A percentile compares a stretch with the other conserved stretches of the same genome.
Conservation (phyloP, 805 yeast species). For the Tetrapisispora namnaoensis region DNA sequence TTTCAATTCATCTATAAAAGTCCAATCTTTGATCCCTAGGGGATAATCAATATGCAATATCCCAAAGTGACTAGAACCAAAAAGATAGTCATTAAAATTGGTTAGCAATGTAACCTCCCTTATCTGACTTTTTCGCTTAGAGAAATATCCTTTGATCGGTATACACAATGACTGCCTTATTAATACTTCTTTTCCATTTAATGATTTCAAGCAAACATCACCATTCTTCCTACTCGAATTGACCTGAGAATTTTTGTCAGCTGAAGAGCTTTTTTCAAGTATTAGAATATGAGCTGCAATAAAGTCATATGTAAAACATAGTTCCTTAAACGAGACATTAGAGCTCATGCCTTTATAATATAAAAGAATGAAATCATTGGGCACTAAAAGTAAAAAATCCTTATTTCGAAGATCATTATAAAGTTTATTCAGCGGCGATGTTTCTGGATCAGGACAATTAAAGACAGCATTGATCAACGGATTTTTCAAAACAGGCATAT, state of each 20-base stretch:
- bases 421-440: slow-evolving; percentile 39
- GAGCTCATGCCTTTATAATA: slow-evolving; percentile 33
- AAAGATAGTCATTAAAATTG: slow-evolving; percentile 51
- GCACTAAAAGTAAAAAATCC: slow-evolving; percentile 54
- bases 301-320: slow-evolving; percentile 52
- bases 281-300: slow-evolving; percentile 52
- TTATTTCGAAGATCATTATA: slow-evolving; percentile 39
- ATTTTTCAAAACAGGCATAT: slow-evolving; percentile 47
- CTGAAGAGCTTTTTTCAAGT: slow-evolving; percentile 18
- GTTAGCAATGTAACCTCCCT: slow-evolving; percentile 38
- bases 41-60: slow-evolving; percentile 50
- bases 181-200: slow-evolving; percentile 46
- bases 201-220: slow-evolving; percentile 35
- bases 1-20: slow-evolving; percentile 10
- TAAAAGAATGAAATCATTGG: slow-evolving; percentile 41
- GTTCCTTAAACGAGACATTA: slow-evolving; percentile 35
- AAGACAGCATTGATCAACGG: slow-evolving; percentile 58
- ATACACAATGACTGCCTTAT: slow-evolving; percentile 25
- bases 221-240: background rate
- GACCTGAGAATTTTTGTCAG: background rate
- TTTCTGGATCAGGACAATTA: slow-evolving; percentile 47
- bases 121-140: slow-evolving; percentile 37
- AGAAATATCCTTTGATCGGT: slow-evolving; percentile 48
- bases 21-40: slow-evolving; percentile 34
- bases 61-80: slow-evolving; percentile 46